Evolutionary conservation across 441 rosid genomes (phyloP).

Genomic region (Adansonia rubrostipa): DNA sequence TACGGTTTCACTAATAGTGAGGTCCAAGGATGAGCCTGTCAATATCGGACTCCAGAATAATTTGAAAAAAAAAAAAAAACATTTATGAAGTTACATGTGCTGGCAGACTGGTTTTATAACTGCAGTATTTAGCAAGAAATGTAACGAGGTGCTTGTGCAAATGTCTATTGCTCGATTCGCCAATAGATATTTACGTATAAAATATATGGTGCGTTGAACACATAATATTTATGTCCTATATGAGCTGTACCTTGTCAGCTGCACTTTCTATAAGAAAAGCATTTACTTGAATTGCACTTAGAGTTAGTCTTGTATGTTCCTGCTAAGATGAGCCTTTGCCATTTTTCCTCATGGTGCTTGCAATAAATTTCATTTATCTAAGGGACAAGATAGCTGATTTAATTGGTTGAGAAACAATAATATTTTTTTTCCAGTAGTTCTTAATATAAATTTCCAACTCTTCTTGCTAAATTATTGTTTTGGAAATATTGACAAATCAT

Average conservation of each 20-base stretch:
- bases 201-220: neutral
- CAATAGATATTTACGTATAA: neutral
- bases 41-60: neutral
- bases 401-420: neutral
- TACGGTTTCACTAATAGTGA: neutral
- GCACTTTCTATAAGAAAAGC: neutral
- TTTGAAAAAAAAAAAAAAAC: no score
- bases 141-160: neutral
- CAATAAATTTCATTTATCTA: neutral
- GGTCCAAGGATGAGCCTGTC: neutral
- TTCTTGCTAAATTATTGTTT: neutral
- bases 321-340: neutral
- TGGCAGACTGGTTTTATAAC: neutral
- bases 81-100: neutral
- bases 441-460: neutral
- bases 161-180: neutral
- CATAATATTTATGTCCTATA: neutral
- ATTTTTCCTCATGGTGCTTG: neutral
- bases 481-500: neutral
- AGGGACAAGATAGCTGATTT: neutral
- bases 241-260: neutral
- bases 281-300: neutral
- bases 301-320: neutral
- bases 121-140: conserved; percentile 2
- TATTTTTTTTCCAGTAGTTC: neutral